Evolutionary conservation across 176 grass and related monocot species (phyloP).

Genomic region (Oryza longistaminata): DNA sequence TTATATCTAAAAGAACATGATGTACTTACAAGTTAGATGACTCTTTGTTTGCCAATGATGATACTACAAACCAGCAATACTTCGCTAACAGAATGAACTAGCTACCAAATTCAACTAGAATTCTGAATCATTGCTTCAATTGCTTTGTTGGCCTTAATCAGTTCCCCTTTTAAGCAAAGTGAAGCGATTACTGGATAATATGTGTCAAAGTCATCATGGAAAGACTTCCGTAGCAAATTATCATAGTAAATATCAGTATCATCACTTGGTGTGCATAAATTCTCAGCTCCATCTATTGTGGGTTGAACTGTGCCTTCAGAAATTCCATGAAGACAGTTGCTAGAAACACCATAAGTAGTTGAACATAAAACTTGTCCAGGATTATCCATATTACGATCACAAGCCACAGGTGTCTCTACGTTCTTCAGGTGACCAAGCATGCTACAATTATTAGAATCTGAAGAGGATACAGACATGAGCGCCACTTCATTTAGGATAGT

Average conservation of each 20-base stretch:
- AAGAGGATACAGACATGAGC: slow-evolving; percentile 51
- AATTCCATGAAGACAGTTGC: not conserved
- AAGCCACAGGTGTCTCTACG: slow-evolving; percentile 36
- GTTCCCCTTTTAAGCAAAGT: slow-evolving; percentile 73
- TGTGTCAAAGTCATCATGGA: slow-evolving; percentile 63
- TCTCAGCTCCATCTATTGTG: slow-evolving; percentile 44
- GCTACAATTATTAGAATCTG: slow-evolving; percentile 33
- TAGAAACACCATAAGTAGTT: slow-evolving; percentile 30
- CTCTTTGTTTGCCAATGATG: slow-evolving; percentile 19
- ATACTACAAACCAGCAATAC: slow-evolving; percentile 17
- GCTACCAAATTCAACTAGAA: slow-evolving; percentile 50
- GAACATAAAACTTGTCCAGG: slow-evolving; percentile 29
- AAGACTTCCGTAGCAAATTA: slow-evolving; percentile 56
- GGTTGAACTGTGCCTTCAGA: slow-evolving; percentile 22
- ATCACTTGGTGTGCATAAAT: slow-evolving; percentile 28
- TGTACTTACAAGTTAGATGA: slow-evolving; percentile 34
- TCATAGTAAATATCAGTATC: slow-evolving; percentile 42
- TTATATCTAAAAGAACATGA: slow-evolving; percentile 7
- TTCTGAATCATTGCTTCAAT: slow-evolving; percentile 80
- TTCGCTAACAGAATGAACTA: slow-evolving; percentile 9
- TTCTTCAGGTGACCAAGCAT: slow-evolving; percentile 45
- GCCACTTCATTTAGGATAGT: slow-evolving; percentile 75
- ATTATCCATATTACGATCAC: slow-evolving; percentile 26
- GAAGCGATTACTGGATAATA: slow-evolving; percentile 75
- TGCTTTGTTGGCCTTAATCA: slow-evolving; percentile 63